Evolutionary conservation across 2,329 filamentous ascomycete genomes (phyloP).

Genomic region (Ambrosiella cleistominuta): DNA sequence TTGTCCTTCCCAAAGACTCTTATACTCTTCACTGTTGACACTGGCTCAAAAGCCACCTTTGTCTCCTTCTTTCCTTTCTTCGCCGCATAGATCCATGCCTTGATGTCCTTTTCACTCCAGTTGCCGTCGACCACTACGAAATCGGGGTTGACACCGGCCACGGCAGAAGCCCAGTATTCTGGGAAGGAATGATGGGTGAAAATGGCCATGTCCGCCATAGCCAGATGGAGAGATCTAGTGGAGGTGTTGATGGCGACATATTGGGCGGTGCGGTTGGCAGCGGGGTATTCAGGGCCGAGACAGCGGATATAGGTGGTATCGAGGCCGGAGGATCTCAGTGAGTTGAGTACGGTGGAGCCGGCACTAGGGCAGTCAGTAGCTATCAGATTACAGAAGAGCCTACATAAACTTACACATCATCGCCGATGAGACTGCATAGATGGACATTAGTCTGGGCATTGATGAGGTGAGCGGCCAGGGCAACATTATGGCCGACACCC

Average conservation of each 20-base stretch:
- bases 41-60: slow-evolving; percentile 69
- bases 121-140: slow-evolving; percentile 81
- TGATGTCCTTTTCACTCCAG: slow-evolving; percentile 52
- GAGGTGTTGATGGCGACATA: slow-evolving; percentile 80
- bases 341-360: slow-evolving; percentile 53
- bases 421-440: slow-evolving; percentile 64
- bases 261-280: slow-evolving; percentile 57
- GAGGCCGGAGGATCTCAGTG: slow-evolving; percentile 47
- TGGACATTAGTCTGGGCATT: slow-evolving; percentile 44
- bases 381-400: neutral
- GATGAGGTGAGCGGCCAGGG: slow-evolving; percentile 57
- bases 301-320: slow-evolving; percentile 44
- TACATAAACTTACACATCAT: slow-evolving; percentile 43
- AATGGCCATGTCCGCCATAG: slow-evolving; percentile 92
- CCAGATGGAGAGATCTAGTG: slow-evolving; percentile 68
- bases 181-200: slow-evolving; percentile 41
- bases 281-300: slow-evolving; percentile 29
- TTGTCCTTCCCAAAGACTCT: slow-evolving; percentile 40
- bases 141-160: slow-evolving; percentile 40
- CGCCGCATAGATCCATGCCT: slow-evolving; percentile 47
- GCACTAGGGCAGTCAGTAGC: slow-evolving; percentile 29
- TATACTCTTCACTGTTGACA: slow-evolving; percentile 62
- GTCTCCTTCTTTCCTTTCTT: slow-evolving; percentile 29
- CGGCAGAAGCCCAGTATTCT: slow-evolving; percentile 40
- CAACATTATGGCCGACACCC: slow-evolving; percentile 84